A percentile compares a stretch with the other conserved stretches of the same genome.
These are phyloP conservation scores for Sisymbrium altissimum DNA, from an alignment of 345 rosid species.

Conservation along the genomic window DNA sequence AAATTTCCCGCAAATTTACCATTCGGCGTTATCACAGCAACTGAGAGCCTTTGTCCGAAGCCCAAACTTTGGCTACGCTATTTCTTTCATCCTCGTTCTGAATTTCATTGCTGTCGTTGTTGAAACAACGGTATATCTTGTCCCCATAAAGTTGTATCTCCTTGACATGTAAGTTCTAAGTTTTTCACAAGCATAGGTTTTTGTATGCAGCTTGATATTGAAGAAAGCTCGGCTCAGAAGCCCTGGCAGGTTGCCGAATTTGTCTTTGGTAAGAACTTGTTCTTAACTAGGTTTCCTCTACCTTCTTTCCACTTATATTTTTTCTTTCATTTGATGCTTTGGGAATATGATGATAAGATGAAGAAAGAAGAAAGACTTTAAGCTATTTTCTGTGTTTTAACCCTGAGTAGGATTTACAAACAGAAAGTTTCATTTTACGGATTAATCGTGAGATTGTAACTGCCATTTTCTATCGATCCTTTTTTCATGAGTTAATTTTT, in stretches of 20 bases:
- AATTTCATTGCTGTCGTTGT: slow-evolving; percentile 80
- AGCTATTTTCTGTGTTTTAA: neutral
- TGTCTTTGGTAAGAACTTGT: slow-evolving; percentile 69
- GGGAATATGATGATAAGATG: neutral
- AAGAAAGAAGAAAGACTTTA: neutral
- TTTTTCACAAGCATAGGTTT: neutral
- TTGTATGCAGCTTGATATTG: slow-evolving; percentile 81
- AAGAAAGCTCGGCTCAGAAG: slow-evolving; percentile 78
- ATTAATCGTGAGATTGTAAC: neutral
- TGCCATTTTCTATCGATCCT: neutral
- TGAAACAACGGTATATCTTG: slow-evolving; percentile 79
- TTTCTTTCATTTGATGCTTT: neutral
- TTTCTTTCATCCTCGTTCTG: slow-evolving; percentile 71
- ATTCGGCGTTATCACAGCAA: slow-evolving; percentile 61
- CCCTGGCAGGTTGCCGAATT: slow-evolving; percentile 87
- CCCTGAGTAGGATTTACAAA: neutral
- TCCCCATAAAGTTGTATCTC: neutral
- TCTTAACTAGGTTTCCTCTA: neutral
- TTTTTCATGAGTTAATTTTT: slow-evolving; percentile 13
- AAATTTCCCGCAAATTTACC: slow-evolving; percentile 54
- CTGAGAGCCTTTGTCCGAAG: slow-evolving; percentile 69
- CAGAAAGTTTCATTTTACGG: neutral
- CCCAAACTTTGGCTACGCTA: slow-evolving; percentile 62
- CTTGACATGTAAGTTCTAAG: neutral
- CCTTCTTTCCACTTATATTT: neutral